phyloP scores from a whole-genome alignment of 345 rosid genomes.

The Viola odorata region DNA sequence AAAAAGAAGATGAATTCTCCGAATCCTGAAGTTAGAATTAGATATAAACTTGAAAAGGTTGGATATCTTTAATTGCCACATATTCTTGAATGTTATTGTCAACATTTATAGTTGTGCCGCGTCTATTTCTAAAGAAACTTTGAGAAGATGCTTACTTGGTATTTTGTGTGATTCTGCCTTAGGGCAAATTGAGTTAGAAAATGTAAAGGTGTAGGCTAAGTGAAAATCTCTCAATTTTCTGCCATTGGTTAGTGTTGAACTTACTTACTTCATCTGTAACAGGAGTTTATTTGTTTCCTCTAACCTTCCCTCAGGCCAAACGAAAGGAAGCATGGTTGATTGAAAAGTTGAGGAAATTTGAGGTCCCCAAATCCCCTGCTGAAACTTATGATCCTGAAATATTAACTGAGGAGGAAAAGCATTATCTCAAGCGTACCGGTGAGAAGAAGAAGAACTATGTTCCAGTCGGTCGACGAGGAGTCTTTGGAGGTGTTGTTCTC shows the following conservation, averaged over 20 bases:
- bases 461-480: slow-evolving; percentile 87
- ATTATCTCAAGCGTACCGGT: slow-evolving; percentile 82
- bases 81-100: slow-evolving; percentile 1
- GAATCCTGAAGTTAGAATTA: slow-evolving; percentile 88
- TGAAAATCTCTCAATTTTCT: too few relatives aligned
- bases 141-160: too few relatives aligned
- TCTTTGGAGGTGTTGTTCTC: slow-evolving; percentile 90
- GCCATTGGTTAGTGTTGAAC: too few relatives aligned
- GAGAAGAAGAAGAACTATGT: slow-evolving; percentile 84
- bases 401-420: slow-evolving; percentile 87
- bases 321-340: slow-evolving; percentile 86
- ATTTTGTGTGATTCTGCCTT: too few relatives aligned
- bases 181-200: too few relatives aligned
- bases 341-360: slow-evolving; percentile 78
- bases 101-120: too few relatives aligned
- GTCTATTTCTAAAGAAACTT: too few relatives aligned
- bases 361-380: slow-evolving; percentile 45
- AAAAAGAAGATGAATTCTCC: slow-evolving; percentile 95
- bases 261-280: too few relatives aligned
- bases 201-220: too few relatives aligned
- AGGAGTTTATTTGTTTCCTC: neutral
- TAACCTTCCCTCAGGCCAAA: slow-evolving; percentile 50
- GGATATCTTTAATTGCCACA: neutral
- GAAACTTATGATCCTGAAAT: slow-evolving; percentile 75
- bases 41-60: slow-evolving; percentile 90